Base-by-base conservation (phyloP, 768 basidiomycete genomes). In the Suillus tomentosus region DNA sequence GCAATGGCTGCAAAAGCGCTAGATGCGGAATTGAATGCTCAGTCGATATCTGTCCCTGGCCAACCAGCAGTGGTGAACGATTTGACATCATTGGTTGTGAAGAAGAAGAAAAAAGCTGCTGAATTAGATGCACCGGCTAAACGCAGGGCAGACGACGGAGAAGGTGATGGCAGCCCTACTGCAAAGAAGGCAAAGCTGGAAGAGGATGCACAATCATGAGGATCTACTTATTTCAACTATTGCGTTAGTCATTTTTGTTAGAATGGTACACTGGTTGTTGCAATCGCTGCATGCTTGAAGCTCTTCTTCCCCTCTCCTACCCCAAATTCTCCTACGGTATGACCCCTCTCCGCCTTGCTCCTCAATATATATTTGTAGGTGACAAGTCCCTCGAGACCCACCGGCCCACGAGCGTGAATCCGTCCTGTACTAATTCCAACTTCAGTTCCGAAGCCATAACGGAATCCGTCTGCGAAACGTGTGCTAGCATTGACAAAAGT, bases 381-480 rank as follows among this genome's bases (percentile, higher is more conserved):
- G 47, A 95, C 91, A 67, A 97, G 80, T 2, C 95, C 95, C 68
- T 98, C 94, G 60, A 98, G 81, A 0, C 96, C 96, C 1, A 99
- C 96, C 0, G 97, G 97, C 3, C 97, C 97, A 48, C 96, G 83
- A 17, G 97, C 96, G 72, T 99, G 97, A 62, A 97, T 96, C 72
- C 92, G 88, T 1, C 96, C 96, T 0, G 97, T 99, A 74, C 91
- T 92, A 71, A 99, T 97, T 10, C 97, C 97, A 0, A 99, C 96
- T 77, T 99, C 97, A 5, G 97, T 96, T 3, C 97, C 97, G 68
- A 97, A 95, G 0, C 97, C 97, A 73, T 95, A 99, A 65, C 96
- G 79, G 78, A 96, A 97, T 14, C 97, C 96, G 75, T 99, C 97
- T 0, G 96, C 90, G 74, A 99, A 99, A 43, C 97, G 85, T 11